These are phyloP conservation scores for Pneumocystis murina DNA, from an alignment of 1,139 yeast genomes.

Conservation along the genomic window DNA sequence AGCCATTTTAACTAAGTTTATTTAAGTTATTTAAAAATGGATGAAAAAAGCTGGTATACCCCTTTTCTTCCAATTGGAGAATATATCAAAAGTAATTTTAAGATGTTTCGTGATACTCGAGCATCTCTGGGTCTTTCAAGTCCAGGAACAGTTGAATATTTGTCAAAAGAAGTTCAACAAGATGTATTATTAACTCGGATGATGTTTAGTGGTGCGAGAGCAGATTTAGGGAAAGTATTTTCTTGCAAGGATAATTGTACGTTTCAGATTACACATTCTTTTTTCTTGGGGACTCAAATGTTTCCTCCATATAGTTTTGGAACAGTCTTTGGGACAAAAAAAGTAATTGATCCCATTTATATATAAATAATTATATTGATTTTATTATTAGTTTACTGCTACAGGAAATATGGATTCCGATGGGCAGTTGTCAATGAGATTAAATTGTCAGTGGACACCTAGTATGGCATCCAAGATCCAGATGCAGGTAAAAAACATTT, in stretches of 20 bases:
- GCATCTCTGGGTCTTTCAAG: constrained; percentile 64
- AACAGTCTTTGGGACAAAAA: constrained; percentile 79
- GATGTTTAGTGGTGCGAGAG: constrained; percentile 90
- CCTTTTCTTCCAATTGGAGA: background rate
- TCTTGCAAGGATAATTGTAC: constrained; percentile 60
- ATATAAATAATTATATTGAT: constrained; percentile 32
- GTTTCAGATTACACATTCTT: constrained; percentile 93
- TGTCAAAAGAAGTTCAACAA: constrained; percentile 82
- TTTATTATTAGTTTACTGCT: constrained; percentile 4
- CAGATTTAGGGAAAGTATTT: constrained; percentile 88
- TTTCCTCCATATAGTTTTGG: constrained; percentile 87
- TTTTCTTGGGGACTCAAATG: constrained; percentile 65
- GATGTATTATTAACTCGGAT: constrained; percentile 84
- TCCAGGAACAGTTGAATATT: constrained; percentile 91
- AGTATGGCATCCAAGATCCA: constrained; percentile 69
- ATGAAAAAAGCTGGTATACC: background rate
- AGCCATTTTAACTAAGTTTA: background rate
- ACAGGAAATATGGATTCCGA: constrained; percentile 28
- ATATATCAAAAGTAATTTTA: background rate
- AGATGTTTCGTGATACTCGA: constrained; percentile 34
- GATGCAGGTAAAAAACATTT: constrained; percentile 44
- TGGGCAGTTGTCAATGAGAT: constrained; percentile 69
- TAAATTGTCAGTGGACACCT: constrained; percentile 84
- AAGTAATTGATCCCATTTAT: constrained; percentile 34
- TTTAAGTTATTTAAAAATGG: background rate